Evolutionary conservation across 1,139 yeast species (phyloP).

Genomic region (Saccharomyces hybrid): DNA sequence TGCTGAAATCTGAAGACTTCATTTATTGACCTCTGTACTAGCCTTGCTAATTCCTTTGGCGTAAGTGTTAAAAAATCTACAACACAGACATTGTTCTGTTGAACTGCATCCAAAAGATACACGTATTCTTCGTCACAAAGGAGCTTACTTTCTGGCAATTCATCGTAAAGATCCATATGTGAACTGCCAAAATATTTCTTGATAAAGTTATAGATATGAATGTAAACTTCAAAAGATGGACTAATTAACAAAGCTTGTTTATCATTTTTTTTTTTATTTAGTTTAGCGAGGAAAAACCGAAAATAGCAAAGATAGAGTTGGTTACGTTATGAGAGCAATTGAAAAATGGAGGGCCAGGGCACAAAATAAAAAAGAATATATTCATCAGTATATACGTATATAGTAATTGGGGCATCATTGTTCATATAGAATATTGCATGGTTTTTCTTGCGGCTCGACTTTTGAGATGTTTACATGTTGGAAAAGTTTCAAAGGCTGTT

Average conservation of each 20-base stretch:
- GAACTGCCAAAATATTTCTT: not conserved
- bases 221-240: not conserved
- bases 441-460: not conserved
- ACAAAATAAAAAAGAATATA: not conserved
- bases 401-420: not conserved
- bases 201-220: constrained; percentile 1
- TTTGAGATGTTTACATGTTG: not conserved
- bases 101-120: constrained; percentile 25
- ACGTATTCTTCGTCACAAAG: constrained; percentile 30
- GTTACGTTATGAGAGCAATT: too few relatives aligned
- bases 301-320: not conserved
- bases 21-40: constrained; percentile 41
- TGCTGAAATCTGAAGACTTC: constrained; percentile 42
- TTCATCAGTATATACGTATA: not conserved
- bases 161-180: constrained; percentile 36
- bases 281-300: not conserved
- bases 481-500: not conserved
- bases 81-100: constrained; percentile 31
- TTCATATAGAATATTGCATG: not conserved
- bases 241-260: not conserved
- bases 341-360: too few relatives aligned
- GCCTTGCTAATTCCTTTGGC: constrained; percentile 37
- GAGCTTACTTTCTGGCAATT: constrained; percentile 31
- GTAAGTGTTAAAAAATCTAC: constrained; percentile 39
- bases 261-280: not conserved